Evolutionary conservation across 2,329 filamentous ascomycete species (phyloP), one percentile per base, ranked within the genome.

Genomic region (Aspergillus niger): DNA sequence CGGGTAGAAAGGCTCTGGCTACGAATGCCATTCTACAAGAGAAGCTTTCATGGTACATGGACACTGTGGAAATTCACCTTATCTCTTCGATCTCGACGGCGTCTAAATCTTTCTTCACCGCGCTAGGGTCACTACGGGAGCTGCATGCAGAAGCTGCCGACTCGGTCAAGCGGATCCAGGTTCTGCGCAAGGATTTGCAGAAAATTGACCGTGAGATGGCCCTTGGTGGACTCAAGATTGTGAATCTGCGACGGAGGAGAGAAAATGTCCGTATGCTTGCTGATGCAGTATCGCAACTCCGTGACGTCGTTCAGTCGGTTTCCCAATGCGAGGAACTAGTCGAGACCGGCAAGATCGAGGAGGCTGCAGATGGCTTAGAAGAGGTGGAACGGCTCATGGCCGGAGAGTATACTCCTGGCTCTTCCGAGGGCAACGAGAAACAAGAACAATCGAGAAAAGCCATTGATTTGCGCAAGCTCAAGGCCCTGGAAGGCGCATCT

Each of bases 21-120:
- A 97, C 93, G 0, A 99, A 99, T 77, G 95, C 95, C 0, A 99
- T 99, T 60, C 77, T 99, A 38, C 95, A 99, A 74, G 95, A 99
- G 77, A 99, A 99, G 77, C 82, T 99, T 11, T 98, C 95, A 0
- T 99, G 95, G 95, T 99, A 99, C 75, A 97, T 99, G 92, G 95
- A 99, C 74, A 99, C 95, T 0, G 92, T 99, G 22, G 95, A 99
- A 74, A 92, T 99, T 57, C 95, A 99, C 74, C 82, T 99, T 7
- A 97, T 99, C 68, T 92, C 91, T 32, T 97, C 93, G 0, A 99
- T 99, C 64, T 98, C 94, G 2, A 92, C 91, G 0, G 95, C 95
- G 1, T 98, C 95, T 0, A 92, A 92, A 0, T 97, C 94, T 0
- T 99, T 99, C 76, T 99, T 99, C 71, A 93, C 92, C 0, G 95